Conservation (phyloP, 345 rosid genomes). For the Conringia planisiliqua region DNA sequence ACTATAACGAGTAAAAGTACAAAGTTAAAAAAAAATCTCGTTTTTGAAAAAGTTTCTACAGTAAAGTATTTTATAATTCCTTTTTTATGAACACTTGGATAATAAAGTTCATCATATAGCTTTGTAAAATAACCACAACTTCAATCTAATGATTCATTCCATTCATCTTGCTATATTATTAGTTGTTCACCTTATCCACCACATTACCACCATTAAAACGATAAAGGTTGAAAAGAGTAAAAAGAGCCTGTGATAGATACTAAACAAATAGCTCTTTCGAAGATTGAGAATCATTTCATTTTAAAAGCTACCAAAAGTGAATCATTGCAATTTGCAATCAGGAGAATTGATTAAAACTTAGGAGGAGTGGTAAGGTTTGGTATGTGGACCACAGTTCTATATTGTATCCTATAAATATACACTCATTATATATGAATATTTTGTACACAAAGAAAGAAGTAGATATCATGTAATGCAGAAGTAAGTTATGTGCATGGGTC, state of each 20-base stretch:
- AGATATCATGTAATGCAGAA: conserved; percentile 13
- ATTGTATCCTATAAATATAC: not conserved
- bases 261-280: conserved; percentile 1
- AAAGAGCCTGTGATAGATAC: conserved; percentile 19
- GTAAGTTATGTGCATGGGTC: conserved; percentile 29
- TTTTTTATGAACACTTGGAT: no score
- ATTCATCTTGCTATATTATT: not conserved
- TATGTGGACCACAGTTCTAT: conserved; percentile 20
- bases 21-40: no score
- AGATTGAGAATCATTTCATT: conserved; percentile 23
- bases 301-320: conserved; percentile 15
- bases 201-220: not conserved
- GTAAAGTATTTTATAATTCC: no score
- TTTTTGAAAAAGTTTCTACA: no score
- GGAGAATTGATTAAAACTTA: conserved; percentile 6
- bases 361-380: conserved; percentile 18
- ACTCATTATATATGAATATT: not conserved
- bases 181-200: not conserved
- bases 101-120: not conserved
- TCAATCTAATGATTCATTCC: not conserved
- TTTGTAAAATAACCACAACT: not conserved
- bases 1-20: no score
- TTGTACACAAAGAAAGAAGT: conserved; percentile 1
- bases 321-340: conserved; percentile 12
- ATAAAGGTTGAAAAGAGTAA: not conserved